These are phyloP conservation scores for Bacidia gigantensis DNA, from an alignment of 495 filamentous ascomycete species.

Conservation along the genomic window DNA sequence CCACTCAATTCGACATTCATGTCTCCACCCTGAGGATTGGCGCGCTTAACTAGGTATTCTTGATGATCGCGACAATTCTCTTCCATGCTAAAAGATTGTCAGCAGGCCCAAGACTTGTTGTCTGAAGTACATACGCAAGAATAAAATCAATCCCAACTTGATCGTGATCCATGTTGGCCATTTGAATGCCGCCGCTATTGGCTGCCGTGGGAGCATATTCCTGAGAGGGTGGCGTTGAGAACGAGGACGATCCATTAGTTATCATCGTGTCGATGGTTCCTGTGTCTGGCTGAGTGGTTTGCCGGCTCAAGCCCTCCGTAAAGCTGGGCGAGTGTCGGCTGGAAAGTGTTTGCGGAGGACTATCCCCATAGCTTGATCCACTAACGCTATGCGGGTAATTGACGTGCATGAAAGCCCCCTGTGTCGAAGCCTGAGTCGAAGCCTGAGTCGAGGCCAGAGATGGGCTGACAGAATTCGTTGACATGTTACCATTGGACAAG, in stretches of 20 bases:
- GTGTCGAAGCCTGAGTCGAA: neutral
- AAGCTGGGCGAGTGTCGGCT: neutral
- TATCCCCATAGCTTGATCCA: neutral
- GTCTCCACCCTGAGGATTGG: slow-evolving; percentile 24
- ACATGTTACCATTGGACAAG: neutral
- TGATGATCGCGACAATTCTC: slow-evolving; percentile 90
- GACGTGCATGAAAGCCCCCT: neutral
- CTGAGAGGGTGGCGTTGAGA: neutral
- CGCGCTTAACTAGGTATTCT: slow-evolving; percentile 41
- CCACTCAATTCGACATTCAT: slow-evolving; percentile 29
- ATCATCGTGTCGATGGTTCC: slow-evolving; percentile 20
- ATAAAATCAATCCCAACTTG: slow-evolving; percentile 93
- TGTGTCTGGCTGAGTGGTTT: neutral
- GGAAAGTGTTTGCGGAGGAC: slow-evolving; percentile 1
- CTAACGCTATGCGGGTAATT: neutral
- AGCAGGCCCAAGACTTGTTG: neutral
- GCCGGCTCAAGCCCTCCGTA: neutral
- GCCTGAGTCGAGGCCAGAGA: neutral
- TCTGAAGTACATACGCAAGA: slow-evolving; percentile 55
- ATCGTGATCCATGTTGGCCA: slow-evolving; percentile 53
- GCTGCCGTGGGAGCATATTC: neutral
- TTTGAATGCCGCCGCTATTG: slow-evolving; percentile 24
- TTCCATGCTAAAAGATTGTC: slow-evolving; percentile 57
- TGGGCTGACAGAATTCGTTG: neutral
- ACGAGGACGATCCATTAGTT: neutral